Conservation (phyloP, 1,284 basidiomycete genomes). For the Cryptococcus depauperatus region DNA sequence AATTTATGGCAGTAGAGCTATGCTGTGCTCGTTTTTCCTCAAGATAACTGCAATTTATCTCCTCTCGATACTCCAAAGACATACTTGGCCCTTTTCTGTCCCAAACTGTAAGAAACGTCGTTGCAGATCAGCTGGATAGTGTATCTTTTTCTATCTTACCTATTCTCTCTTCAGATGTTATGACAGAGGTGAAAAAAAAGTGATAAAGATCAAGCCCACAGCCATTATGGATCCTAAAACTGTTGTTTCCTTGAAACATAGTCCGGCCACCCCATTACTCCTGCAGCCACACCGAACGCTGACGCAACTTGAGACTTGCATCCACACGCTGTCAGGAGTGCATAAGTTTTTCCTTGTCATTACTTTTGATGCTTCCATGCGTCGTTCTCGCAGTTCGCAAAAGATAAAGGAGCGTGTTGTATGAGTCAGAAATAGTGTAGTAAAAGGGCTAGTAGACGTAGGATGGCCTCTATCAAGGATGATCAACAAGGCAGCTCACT, state of each 20-base stretch:
- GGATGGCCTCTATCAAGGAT: too few species aligned
- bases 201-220: too few species aligned
- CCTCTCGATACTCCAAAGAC: slow-evolving; percentile 40
- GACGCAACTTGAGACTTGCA: slow-evolving; percentile 58
- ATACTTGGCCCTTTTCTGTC: slow-evolving; percentile 72
- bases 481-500: too few species aligned
- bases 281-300: slow-evolving; percentile 58
- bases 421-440: too few species aligned
- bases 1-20: slow-evolving; percentile 54
- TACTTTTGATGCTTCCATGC: too few species aligned
- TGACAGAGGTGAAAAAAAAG: background rate
- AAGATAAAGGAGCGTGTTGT: too few species aligned
- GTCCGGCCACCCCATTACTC: slow-evolving; percentile 47
- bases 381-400: too few species aligned
- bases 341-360: slow-evolving; percentile 66
- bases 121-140: slow-evolving; percentile 62
- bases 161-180: slow-evolving; percentile 21
- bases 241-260: slow-evolving; percentile 21
- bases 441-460: too few species aligned
- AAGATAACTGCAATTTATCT: background rate
- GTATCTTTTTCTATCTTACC: slow-evolving; percentile 55
- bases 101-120: slow-evolving; percentile 66
- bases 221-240: slow-evolving; percentile 2
- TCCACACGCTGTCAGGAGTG: slow-evolving; percentile 64
- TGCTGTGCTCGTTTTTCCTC: slow-evolving; percentile 48